phyloP scores from a whole-genome alignment of 192 early-diverging fungal species.

The Rhizoclosmatium sp. region DNA sequence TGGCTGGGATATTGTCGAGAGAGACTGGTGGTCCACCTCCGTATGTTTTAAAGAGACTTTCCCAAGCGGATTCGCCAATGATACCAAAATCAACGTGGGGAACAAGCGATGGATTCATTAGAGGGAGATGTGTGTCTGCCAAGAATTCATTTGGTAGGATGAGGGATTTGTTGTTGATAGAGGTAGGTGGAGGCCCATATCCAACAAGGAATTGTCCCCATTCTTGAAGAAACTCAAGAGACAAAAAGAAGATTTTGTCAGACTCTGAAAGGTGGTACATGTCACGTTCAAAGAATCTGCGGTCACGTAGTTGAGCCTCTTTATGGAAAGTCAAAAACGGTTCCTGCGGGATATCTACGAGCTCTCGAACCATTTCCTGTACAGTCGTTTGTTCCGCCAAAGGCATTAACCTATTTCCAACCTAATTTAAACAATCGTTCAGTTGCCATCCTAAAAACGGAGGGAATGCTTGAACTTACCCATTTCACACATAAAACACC shows the following conservation, averaged over 20 bases:
- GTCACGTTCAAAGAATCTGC: constrained; percentile 12
- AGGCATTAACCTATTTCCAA: background rate
- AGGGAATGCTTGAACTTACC: background rate
- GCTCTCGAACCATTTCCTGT: background rate
- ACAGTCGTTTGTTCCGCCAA: background rate
- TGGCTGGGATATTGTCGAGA: constrained; percentile 15
- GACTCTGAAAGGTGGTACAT: constrained; percentile 9
- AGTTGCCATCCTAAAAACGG: background rate
- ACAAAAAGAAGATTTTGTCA: constrained; percentile 25
- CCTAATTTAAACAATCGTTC: constrained; percentile 17
- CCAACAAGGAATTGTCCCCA: constrained; percentile 15
- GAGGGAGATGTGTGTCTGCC: background rate
- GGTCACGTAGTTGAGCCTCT: background rate
- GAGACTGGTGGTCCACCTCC: constrained; percentile 14
- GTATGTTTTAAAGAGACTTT: constrained; percentile 6
- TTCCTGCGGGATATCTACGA: background rate
- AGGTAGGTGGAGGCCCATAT: background rate
- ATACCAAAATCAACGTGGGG: constrained; percentile 19
- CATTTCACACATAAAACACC: background rate
- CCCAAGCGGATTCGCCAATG: constrained; percentile 1
- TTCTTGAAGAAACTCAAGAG: constrained; percentile 3
- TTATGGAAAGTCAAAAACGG: constrained; percentile 2
- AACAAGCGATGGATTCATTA: constrained; percentile 11
- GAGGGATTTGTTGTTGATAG: constrained; percentile 4
- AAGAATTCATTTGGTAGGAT: constrained; percentile 1